A percentile compares a stretch with the other conserved stretches of the same genome.
These are phyloP conservation scores for Naganishia vaughanmartiniae DNA, from an alignment of 768 basidiomycete genomes.

Conservation along the genomic window DNA sequence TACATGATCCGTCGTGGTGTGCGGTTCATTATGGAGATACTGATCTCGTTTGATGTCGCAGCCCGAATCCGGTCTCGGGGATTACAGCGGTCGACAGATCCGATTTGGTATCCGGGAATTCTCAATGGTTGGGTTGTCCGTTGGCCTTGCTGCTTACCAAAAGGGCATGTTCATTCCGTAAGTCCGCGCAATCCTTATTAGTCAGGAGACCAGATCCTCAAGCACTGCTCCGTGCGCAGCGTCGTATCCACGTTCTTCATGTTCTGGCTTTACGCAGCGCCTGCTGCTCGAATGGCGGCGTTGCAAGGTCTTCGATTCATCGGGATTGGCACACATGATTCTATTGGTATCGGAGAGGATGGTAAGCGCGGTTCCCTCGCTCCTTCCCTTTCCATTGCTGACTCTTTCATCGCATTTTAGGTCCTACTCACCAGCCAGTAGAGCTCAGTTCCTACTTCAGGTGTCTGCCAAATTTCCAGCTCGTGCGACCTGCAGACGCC, in stretches of 20 bases:
- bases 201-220: not conserved
- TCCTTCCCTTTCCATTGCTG: not conserved
- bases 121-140: slow-evolving; percentile 48
- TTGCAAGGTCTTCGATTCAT: slow-evolving; percentile 48
- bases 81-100: slow-evolving; percentile 48
- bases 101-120: slow-evolving; percentile 50
- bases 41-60: not conserved
- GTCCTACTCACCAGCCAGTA: slow-evolving; percentile 51
- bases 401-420: slow-evolving; percentile 11
- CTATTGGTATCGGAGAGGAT: slow-evolving; percentile 50
- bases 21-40: not conserved
- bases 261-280: slow-evolving; percentile 52
- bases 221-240: not conserved
- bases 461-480: slow-evolving; percentile 46
- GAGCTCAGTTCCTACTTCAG: slow-evolving; percentile 44
- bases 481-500: slow-evolving; percentile 48
- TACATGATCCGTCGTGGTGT: not conserved
- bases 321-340: slow-evolving; percentile 51
- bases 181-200: not conserved
- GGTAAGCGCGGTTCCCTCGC: slow-evolving; percentile 27
- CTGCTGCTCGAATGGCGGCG: slow-evolving; percentile 48
- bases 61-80: slow-evolving; percentile 43
- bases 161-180: slow-evolving; percentile 48
- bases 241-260: slow-evolving; percentile 52
- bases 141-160: slow-evolving; percentile 50